Conservation (phyloP, 495 filamentous ascomycete genomes). For the Neurospora sublineolata region DNA sequence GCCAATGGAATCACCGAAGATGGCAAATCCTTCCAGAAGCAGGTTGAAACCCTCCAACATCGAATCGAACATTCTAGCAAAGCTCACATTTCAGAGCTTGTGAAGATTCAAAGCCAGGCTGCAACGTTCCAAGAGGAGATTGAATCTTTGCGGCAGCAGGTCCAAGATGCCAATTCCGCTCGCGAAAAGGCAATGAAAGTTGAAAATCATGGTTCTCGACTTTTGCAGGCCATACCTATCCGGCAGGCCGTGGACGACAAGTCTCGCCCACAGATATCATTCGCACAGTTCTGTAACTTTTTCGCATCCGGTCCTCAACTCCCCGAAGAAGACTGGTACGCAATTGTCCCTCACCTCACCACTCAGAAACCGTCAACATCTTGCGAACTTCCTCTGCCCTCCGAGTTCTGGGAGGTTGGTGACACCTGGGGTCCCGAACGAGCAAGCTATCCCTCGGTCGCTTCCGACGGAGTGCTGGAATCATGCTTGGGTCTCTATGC, state of each 20-base stretch:
- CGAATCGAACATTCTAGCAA: neutral
- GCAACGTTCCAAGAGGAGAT: neutral
- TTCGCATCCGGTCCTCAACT: neutral
- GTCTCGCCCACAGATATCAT: neutral
- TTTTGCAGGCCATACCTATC: neutral
- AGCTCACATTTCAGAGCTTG: neutral
- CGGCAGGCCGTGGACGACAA: neutral
- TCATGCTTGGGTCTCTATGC: neutral
- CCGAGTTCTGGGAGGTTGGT: neutral
- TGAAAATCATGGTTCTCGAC: neutral
- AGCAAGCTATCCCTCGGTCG: neutral
- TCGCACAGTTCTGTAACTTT: neutral
- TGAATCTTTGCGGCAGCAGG: neutral
- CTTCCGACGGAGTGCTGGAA: neutral
- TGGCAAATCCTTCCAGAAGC: neutral
- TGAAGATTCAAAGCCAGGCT: neutral
- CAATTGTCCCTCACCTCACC: neutral
- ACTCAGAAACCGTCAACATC: neutral
- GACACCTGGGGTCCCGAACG: neutral
- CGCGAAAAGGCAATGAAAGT: neutral
- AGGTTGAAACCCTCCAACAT: neutral
- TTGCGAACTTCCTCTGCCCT: neutral
- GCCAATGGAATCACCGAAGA: neutral
- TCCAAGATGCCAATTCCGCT: neutral
- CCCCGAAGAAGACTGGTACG: neutral